Evolutionary conservation across 306 rosid species (phyloP).

Genomic region (Gastrolobium villosum): DNA sequence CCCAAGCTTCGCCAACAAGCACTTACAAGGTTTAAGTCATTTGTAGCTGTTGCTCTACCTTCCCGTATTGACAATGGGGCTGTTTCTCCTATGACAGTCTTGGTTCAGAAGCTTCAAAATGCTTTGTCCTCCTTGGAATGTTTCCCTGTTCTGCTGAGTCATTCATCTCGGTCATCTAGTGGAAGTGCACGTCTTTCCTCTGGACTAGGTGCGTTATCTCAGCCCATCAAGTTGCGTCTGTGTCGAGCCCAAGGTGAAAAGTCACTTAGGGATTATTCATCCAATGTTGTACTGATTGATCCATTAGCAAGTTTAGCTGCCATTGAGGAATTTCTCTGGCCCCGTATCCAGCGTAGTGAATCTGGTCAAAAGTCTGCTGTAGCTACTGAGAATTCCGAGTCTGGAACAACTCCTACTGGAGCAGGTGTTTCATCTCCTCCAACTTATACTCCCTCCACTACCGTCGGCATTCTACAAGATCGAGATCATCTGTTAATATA

Average conservation of each 20-base stretch:
- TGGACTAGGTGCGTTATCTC: slow-evolving; percentile 84
- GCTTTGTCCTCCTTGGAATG: slow-evolving; percentile 92
- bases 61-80: slow-evolving; percentile 51
- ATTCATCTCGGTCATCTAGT: slow-evolving; percentile 81
- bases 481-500: slow-evolving; percentile 80
- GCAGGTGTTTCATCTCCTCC: slow-evolving; percentile 76
- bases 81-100: slow-evolving; percentile 71
- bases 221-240: slow-evolving; percentile 87
- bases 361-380: slow-evolving; percentile 76
- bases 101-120: slow-evolving; percentile 91
- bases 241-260: slow-evolving; percentile 93
- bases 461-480: slow-evolving; percentile 80
- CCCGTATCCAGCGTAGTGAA: slow-evolving; percentile 82
- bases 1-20: slow-evolving; percentile 87
- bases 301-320: slow-evolving; percentile 94
- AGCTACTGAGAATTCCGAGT: slow-evolving; percentile 74
- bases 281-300: slow-evolving; percentile 86
- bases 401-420: slow-evolving; percentile 70
- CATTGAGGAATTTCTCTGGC: slow-evolving; percentile 94
- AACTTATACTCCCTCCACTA: slow-evolving; percentile 64
- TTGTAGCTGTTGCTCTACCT: slow-evolving; percentile 83
- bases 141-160: slow-evolving; percentile 90
- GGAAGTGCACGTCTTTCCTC: slow-evolving; percentile 91
- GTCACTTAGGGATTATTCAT: slow-evolving; percentile 86
- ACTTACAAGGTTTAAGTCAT: slow-evolving; percentile 76